A percentile compares a stretch with the other conserved stretches of the same genome.
Conservation (phyloP, 78 protist genomes). For the Guillardia theta region DNA sequence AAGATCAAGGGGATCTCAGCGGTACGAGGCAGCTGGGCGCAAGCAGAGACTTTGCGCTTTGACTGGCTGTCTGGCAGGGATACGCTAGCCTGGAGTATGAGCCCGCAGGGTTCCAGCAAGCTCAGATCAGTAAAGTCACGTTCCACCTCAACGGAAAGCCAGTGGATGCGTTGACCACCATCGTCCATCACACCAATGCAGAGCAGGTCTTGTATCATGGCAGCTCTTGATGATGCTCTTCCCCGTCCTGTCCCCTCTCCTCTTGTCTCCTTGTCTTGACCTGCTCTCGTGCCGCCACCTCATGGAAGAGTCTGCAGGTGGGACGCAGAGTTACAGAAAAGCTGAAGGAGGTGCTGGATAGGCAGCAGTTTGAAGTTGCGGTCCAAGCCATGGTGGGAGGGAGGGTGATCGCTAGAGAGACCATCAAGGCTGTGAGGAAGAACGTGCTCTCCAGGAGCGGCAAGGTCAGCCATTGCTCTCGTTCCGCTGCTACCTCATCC, state of each 20-base stretch:
- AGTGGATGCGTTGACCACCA: constrained; percentile 12
- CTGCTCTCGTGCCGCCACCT: background rate
- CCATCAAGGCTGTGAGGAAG: background rate
- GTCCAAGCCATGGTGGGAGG: constrained; percentile 28
- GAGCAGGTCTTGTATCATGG: background rate
- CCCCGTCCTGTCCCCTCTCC: background rate
- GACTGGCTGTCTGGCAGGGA: background rate
- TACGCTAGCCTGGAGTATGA: constrained; percentile 31
- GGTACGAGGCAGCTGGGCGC: background rate
- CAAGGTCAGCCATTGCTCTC: background rate
- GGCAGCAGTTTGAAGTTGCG: constrained; percentile 29
- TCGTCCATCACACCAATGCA: constrained; percentile 23
- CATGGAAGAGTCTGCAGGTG: background rate
- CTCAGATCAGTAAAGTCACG: too few species aligned
- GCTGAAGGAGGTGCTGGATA: background rate
- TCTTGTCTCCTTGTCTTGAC: background rate
- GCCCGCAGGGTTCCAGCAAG: background rate
- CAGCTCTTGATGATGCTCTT: background rate
- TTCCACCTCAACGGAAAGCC: background rate
- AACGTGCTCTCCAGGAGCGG: background rate
- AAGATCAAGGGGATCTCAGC: background rate
- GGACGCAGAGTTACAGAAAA: background rate
- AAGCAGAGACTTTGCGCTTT: background rate
- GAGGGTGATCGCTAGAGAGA: background rate
- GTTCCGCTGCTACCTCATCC: too few species aligned